Conservation (phyloP, 2,329 filamentous ascomycete genomes). For the Biscogniauxia sp. region DNA sequence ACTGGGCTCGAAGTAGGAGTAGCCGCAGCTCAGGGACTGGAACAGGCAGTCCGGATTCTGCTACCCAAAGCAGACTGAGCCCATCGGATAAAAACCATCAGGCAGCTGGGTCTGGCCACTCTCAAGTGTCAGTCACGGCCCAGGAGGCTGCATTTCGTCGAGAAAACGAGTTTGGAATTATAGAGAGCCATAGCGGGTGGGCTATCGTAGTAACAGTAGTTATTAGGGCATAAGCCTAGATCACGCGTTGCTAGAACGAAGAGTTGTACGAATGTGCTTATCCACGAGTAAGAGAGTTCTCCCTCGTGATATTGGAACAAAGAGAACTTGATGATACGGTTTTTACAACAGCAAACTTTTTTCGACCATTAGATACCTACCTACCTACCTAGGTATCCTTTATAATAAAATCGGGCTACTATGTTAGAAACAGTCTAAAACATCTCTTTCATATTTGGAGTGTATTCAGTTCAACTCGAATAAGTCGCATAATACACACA, state of each 20-base stretch:
- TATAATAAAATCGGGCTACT: no score
- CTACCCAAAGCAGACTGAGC: not conserved
- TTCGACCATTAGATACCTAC: no score
- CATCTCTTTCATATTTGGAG: no score
- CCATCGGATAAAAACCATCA: not conserved
- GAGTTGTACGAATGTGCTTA: not conserved
- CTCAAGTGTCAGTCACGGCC: conserved; percentile 41
- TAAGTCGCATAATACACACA: no score
- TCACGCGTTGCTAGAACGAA: not conserved
- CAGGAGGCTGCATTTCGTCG: conserved; percentile 50
- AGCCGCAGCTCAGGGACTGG: conserved; percentile 5
- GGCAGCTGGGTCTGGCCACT: conserved; percentile 21
- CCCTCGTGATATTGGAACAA: not conserved
- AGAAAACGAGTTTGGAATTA: conserved; percentile 51
- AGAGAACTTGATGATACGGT: not conserved
- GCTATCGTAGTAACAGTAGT: conserved; percentile 45
- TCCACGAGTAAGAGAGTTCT: not conserved
- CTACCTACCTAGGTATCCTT: no score
- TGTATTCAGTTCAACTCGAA: no score
- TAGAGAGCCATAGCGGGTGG: conserved; percentile 50
- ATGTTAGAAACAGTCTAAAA: no score
- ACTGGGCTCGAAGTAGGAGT: conserved; percentile 28
- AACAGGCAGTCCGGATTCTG: not conserved
- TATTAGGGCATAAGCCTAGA: conserved; percentile 17
- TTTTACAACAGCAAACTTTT: not conserved